phyloP scores from a whole-genome alignment of 2,329 filamentous ascomycete genomes.

The Coniochaeta sp. region DNA sequence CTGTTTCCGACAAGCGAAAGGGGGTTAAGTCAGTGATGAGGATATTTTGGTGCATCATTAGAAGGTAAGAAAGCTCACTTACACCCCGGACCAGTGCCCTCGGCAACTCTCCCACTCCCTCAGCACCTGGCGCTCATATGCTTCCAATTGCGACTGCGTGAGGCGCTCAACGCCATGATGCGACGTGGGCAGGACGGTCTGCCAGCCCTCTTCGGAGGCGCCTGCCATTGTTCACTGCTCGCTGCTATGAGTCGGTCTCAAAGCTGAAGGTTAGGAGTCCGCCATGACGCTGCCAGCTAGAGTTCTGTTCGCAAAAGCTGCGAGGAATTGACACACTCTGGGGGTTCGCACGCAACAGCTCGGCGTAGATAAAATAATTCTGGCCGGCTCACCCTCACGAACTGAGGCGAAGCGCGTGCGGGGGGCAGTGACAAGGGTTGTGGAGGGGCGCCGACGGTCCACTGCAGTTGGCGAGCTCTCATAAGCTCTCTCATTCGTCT shows the following conservation, averaged over 20 bases:
- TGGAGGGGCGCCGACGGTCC: background rate
- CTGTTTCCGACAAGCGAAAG: conserved; percentile 11
- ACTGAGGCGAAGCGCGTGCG: background rate
- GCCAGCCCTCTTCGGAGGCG: conserved; percentile 18
- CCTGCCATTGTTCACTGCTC: background rate
- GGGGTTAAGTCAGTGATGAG: background rate
- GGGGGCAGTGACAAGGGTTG: background rate
- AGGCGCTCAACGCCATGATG: conserved; percentile 17
- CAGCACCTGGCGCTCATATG: conserved; percentile 17
- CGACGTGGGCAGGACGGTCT: conserved; percentile 18
- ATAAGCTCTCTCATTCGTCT: background rate
- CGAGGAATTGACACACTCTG: background rate
- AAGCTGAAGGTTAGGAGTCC: background rate
- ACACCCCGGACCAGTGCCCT: conserved; percentile 22
- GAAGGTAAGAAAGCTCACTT: background rate
- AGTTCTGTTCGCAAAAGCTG: background rate
- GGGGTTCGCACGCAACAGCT: no score
- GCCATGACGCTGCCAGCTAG: background rate
- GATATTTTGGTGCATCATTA: background rate
- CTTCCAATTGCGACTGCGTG: conserved; percentile 17
- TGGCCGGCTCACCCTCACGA: background rate
- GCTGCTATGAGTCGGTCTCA: background rate
- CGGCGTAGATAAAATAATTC: no score
- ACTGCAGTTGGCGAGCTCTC: background rate
- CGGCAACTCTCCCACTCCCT: conserved; percentile 17